A percentile compares a stretch with the other conserved stretches of the same genome.
These are phyloP conservation scores for Epicoccum sorghinum DNA, from an alignment of 2,329 filamentous ascomycete species.

Conservation along the genomic window DNA sequence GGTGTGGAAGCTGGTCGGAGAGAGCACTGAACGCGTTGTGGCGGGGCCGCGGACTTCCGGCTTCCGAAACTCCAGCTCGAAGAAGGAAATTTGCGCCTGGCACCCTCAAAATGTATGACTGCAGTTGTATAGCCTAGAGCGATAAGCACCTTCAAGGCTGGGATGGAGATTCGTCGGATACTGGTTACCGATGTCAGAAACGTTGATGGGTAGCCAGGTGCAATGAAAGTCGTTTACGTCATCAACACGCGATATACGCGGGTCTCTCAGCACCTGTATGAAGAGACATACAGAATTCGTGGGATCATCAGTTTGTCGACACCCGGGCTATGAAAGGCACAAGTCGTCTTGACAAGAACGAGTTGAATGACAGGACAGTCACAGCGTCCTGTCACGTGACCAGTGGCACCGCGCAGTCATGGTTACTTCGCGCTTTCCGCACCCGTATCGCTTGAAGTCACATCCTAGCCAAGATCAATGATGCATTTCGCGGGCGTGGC, in stretches of 20 bases:
- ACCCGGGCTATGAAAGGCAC: too few species aligned
- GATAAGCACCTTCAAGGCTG: neutral
- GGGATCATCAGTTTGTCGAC: too few species aligned
- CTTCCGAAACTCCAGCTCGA: neutral
- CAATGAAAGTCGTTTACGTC: conserved; percentile 6
- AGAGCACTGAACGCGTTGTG: neutral
- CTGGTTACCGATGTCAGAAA: neutral
- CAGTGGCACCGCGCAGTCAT: too few species aligned
- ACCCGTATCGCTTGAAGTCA: neutral
- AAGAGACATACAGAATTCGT: too few species aligned
- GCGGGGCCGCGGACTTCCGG: conserved; percentile 1
- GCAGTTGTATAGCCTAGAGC: neutral
- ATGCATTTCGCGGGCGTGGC: neutral
- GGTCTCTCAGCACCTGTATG: too few species aligned
- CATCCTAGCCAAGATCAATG: neutral
- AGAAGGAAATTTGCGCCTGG: too few species aligned
- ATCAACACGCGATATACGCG: neutral
- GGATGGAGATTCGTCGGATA: neutral
- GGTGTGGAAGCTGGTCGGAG: neutral
- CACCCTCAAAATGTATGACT: neutral
- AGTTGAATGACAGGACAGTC: neutral
- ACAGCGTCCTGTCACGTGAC: neutral
- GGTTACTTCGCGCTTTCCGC: neutral
- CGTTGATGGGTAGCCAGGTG: neutral
- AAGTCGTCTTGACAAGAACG: too few species aligned